phyloP scores from a whole-genome alignment of 352 stramenopile species.

The Albugo candida region DNA sequence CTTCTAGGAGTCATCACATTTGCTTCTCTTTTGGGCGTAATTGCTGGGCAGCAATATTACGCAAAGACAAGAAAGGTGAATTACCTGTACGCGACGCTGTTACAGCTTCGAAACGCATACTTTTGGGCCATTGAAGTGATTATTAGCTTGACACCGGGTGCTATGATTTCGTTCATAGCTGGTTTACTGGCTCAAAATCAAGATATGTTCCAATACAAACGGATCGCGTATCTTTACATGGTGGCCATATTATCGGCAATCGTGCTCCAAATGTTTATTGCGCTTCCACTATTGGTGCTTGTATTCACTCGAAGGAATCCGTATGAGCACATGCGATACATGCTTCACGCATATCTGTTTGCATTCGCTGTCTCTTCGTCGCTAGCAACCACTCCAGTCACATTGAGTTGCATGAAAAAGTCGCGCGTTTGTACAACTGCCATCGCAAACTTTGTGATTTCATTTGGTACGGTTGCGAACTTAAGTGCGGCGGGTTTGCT shows the following conservation, averaged over 20 bases:
- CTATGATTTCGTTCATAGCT: slow-evolving; percentile 41
- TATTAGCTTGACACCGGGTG: slow-evolving; percentile 36
- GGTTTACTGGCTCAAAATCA: slow-evolving; percentile 39
- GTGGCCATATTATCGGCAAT: slow-evolving; percentile 18
- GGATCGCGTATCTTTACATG: slow-evolving; percentile 32
- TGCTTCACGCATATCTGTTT: slow-evolving; percentile 45
- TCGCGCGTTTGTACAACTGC: slow-evolving; percentile 41
- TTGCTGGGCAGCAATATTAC: slow-evolving; percentile 36
- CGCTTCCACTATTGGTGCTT: slow-evolving; percentile 42
- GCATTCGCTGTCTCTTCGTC: slow-evolving; percentile 46
- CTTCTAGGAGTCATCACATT: slow-evolving; percentile 50
- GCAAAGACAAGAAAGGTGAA: slow-evolving; percentile 32
- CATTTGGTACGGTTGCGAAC: slow-evolving; percentile 40
- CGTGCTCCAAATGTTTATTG: slow-evolving; percentile 24
- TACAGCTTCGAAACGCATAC: slow-evolving; percentile 54
- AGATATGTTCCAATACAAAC: slow-evolving; percentile 15
- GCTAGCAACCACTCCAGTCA: slow-evolving; percentile 43
- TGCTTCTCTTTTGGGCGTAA: slow-evolving; percentile 35
- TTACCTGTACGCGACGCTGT: slow-evolving; percentile 38
- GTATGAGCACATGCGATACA: slow-evolving; percentile 41
- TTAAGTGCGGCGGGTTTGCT: slow-evolving; percentile 38
- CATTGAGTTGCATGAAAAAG: slow-evolving; percentile 36
- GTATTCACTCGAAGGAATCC: slow-evolving; percentile 42
- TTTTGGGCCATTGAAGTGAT: slow-evolving; percentile 52
- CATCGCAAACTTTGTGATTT: slow-evolving; percentile 56